Evolutionary conservation across 2,329 filamentous ascomycete species (phyloP).

Genomic region (Aspergillus aculeatus): DNA sequence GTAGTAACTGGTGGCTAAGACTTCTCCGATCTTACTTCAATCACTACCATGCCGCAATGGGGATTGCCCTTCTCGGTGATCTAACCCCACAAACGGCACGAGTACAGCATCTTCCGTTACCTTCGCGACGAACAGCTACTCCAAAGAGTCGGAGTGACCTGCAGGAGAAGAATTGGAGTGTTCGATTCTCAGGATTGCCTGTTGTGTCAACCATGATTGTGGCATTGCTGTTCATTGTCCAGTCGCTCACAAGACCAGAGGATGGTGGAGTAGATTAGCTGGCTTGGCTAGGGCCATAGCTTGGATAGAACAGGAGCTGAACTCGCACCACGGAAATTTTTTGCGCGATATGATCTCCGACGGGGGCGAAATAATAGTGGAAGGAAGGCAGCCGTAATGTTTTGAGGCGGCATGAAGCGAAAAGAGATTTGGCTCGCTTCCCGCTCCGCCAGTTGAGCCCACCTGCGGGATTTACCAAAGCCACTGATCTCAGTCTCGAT

Average conservation of each 20-base stretch:
- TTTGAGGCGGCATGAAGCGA: neutral
- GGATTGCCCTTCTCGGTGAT: neutral
- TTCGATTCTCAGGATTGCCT: neutral
- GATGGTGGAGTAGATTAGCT: neutral
- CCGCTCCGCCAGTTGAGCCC: neutral
- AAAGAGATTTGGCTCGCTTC: neutral
- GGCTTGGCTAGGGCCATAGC: neutral
- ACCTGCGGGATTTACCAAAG: constrained; percentile 7
- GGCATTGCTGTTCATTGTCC: neutral
- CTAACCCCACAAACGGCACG: constrained; percentile 1
- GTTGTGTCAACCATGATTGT: neutral
- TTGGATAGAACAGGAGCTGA: neutral
- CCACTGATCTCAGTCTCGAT: constrained; percentile 5
- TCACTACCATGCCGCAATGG: neutral
- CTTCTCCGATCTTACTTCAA: neutral
- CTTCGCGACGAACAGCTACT: neutral
- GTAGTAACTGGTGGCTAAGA: neutral
- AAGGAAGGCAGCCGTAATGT: neutral
- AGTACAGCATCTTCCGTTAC: constrained; percentile 5
- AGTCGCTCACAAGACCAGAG: neutral
- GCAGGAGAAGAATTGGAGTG: neutral
- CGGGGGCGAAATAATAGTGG: neutral
- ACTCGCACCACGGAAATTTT: neutral
- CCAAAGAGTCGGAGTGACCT: neutral
- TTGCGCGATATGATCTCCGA: neutral